phyloP scores from a whole-genome alignment of 2,329 filamentous ascomycete species.

The Bertia moriformis region DNA sequence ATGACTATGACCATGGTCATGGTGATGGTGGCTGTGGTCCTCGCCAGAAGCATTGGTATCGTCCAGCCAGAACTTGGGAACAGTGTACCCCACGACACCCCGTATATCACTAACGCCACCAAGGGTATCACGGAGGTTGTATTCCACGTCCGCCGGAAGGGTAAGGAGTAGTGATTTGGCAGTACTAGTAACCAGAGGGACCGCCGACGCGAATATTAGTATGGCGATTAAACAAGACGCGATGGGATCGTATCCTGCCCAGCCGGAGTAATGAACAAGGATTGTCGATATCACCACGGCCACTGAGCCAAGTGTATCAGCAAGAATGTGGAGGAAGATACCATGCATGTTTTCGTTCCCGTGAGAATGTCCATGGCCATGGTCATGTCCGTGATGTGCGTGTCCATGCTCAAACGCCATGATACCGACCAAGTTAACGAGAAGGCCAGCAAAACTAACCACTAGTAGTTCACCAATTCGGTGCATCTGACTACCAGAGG shows the following conservation, averaged over 20 bases:
- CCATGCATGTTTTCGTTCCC: slow-evolving; percentile 58
- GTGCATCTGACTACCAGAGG: slow-evolving; percentile 71
- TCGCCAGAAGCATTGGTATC: slow-evolving; percentile 8
- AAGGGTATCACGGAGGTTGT: slow-evolving; percentile 45
- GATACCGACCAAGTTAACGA: slow-evolving; percentile 87
- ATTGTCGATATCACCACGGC: slow-evolving; percentile 55
- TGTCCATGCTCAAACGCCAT: slow-evolving; percentile 65
- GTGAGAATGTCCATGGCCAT: slow-evolving; percentile 23
- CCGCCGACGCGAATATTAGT: slow-evolving; percentile 51
- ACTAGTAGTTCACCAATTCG: slow-evolving; percentile 74
- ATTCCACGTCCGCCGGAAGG: slow-evolving; percentile 48
- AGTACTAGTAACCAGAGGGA: slow-evolving; percentile 48
- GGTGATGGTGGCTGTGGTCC: slow-evolving; percentile 9
- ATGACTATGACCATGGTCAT: background rate
- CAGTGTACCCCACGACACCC: slow-evolving; percentile 47
- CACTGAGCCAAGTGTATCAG: slow-evolving; percentile 53
- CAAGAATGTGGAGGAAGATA: slow-evolving; percentile 55
- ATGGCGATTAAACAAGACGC: slow-evolving; percentile 54
- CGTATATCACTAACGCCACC: slow-evolving; percentile 43
- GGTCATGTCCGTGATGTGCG: slow-evolving; percentile 33
- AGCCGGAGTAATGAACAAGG: slow-evolving; percentile 50
- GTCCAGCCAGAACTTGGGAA: slow-evolving; percentile 53
- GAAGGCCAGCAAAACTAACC: slow-evolving; percentile 71
- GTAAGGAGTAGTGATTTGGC: slow-evolving; percentile 47
- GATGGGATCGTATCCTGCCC: slow-evolving; percentile 54